Evolutionary conservation across 768 basidiomycete species (phyloP), one percentile per base, ranked within the genome.

Genomic region (Tylopilus balloui): DNA sequence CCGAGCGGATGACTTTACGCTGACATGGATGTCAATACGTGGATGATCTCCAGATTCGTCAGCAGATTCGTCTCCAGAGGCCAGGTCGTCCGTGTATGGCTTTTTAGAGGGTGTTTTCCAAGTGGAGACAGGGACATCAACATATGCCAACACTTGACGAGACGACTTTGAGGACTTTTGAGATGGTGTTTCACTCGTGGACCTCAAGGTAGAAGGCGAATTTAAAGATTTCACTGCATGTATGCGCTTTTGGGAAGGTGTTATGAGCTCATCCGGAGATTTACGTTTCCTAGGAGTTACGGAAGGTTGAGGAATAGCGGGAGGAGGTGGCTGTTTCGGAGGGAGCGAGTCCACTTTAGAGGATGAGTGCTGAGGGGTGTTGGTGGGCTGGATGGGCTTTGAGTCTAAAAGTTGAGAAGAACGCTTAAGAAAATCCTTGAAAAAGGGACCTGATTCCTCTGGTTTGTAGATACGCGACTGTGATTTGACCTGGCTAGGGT

Each of bases 221-320:
- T 55, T 42, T 21, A 49, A 23, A 19, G 52, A 6, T 19, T 58
- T 42, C 8, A 46, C 14, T 17, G 60, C 23, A 45, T 77, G 71
- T 36, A 73, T 51, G 45, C 88, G 84, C 66, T 90, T 89, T 37
- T 75, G 59, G 7, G 77, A 75, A 0, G 88, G 85, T 0, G 86
- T 83, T 31, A 77, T 71, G 6, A 85, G 69, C 35, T 79, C 71
- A 21, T 78, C 79, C 4, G 72, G 73, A 3, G 76, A 72, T 58
- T 89, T 91, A 43, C 88, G 78, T 61, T 92, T 92, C 42, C 76
- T 77, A 10, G 88, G 86, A 0, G 87, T 87, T 8, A 75, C 56
- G 11, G 65, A 47, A 61, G 65, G 45, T 19, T 50, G 52, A 7
- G 48, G 42, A 39, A 40, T 32, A 37, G n/a, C 34, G 4, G 38